Percentiles rank a stretch among this genome's conserved stretches.
Conservation (phyloP, 768 basidiomycete species). For the Hydnomerulius pinastri region DNA sequence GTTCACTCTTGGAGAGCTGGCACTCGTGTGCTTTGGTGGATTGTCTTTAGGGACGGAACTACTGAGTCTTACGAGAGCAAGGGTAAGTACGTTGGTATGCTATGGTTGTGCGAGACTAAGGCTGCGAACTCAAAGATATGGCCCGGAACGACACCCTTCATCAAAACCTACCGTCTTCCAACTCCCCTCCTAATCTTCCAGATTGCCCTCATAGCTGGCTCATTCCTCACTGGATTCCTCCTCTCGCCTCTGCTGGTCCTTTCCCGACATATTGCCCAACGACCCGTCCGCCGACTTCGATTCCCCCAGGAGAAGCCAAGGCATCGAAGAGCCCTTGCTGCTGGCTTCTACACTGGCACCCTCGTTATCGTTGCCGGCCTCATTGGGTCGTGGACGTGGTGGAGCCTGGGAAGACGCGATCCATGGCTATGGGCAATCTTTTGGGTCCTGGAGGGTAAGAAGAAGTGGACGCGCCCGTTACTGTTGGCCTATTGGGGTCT, state of each 20-base stretch:
- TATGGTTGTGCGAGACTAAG: slow-evolving; percentile 2
- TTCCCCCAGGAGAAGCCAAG: slow-evolving; percentile 81
- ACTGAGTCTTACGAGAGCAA: slow-evolving; percentile 78
- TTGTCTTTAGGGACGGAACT: slow-evolving; percentile 86
- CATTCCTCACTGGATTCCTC: slow-evolving; percentile 89
- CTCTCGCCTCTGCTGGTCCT: slow-evolving; percentile 92
- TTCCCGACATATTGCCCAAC: slow-evolving; percentile 88
- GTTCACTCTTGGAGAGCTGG: slow-evolving; percentile 94
- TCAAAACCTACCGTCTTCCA: slow-evolving; percentile 90
- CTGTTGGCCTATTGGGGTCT: slow-evolving; percentile 86
- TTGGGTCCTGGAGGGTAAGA: slow-evolving; percentile 75
- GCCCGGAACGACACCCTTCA: slow-evolving; percentile 77
- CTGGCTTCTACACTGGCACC: slow-evolving; percentile 80
- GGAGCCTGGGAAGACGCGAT: slow-evolving; percentile 78
- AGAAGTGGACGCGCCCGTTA: slow-evolving; percentile 75
- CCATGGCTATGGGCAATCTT: slow-evolving; percentile 87
- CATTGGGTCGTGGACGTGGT: slow-evolving; percentile 91
- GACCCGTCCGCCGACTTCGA: slow-evolving; percentile 78
- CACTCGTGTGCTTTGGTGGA: slow-evolving; percentile 85
- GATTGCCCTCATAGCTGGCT: slow-evolving; percentile 88
- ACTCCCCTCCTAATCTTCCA: slow-evolving; percentile 93
- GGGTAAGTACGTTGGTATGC: slow-evolving; percentile 48
- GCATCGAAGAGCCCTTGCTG: slow-evolving; percentile 80
- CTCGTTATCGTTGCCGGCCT: slow-evolving; percentile 76
- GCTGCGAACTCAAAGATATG: slow-evolving; percentile 55